These are phyloP conservation scores for Dictyophora rubrovolvata DNA, from an alignment of 768 basidiomycete species.

Conservation along the genomic window DNA sequence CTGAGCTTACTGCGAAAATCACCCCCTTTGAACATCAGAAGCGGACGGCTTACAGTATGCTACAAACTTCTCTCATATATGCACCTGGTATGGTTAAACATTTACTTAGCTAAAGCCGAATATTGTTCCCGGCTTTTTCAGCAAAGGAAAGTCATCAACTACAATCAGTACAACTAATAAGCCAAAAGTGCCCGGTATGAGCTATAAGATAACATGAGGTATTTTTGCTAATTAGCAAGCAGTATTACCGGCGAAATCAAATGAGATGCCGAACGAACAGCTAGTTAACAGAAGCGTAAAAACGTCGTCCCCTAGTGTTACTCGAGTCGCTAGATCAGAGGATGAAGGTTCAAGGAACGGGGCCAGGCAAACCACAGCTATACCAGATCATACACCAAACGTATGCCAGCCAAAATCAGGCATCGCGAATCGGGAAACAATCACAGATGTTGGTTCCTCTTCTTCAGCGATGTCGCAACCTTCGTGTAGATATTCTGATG, in stretches of 20 bases:
- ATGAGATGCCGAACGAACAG: constrained; percentile 30
- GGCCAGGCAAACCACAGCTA: too few species aligned
- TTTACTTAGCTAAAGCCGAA: constrained; percentile 32
- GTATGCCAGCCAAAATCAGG: background rate
- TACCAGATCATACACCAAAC: too few species aligned
- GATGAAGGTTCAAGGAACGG: background rate
- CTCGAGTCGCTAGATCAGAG: constrained; percentile 10
- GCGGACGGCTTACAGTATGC: constrained; percentile 50
- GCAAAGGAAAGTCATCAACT: constrained; percentile 52
- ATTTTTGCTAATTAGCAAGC: background rate
- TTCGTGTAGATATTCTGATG: constrained; percentile 26
- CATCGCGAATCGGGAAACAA: constrained; percentile 15
- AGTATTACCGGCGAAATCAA: constrained; percentile 34
- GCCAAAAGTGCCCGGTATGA: constrained; percentile 21
- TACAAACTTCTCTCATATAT: background rate
- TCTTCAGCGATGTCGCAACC: background rate
- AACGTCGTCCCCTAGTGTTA: constrained; percentile 10
- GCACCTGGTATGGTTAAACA: background rate
- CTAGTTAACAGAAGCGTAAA: constrained; percentile 13
- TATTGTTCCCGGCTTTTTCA: constrained; percentile 46
- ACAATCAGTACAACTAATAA: constrained; percentile 23
- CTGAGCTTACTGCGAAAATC: constrained; percentile 64
- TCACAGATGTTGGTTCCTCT: constrained; percentile 10
- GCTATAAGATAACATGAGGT: background rate
- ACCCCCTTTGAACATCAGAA: constrained; percentile 50